These are phyloP conservation scores for Acanthamoeba castellanii DNA, from an alignment of 208 protist species.

Conservation along the genomic window DNA sequence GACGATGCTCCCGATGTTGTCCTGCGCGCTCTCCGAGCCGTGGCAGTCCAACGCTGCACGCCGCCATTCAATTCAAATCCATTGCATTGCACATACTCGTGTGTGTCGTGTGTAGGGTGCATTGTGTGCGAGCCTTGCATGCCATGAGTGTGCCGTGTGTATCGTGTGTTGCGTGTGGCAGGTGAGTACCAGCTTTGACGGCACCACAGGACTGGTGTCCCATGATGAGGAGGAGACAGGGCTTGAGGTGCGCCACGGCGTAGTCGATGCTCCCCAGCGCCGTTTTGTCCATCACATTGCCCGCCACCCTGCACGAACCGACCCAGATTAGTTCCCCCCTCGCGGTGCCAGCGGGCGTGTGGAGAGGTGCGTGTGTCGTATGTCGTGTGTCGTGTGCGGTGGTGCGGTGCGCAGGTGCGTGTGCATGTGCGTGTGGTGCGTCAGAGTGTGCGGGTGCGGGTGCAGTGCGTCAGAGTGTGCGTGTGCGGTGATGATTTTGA, in stretches of 20 bases:
- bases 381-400: too few relatives aligned
- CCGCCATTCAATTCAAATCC: background rate
- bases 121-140: too few relatives aligned
- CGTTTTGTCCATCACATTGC: constrained; percentile 33
- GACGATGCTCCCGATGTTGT: constrained; percentile 47
- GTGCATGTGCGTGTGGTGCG: too few relatives aligned
- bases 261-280: constrained; percentile 44
- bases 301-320: background rate
- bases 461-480: background rate
- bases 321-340: background rate
- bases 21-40: background rate
- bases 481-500: background rate
- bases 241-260: background rate
- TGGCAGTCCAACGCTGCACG: constrained; percentile 5
- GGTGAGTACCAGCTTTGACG: background rate
- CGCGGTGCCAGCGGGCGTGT: too few relatives aligned
- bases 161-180: background rate
- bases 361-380: too few relatives aligned
- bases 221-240: background rate
- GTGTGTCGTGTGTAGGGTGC: background rate
- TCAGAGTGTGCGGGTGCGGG: background rate
- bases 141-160: background rate
- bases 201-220: constrained; percentile 47
- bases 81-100: background rate
- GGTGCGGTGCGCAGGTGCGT: too few relatives aligned